Conservation (phyloP, 2,329 filamentous ascomycete species). For the Ceratocystis lukuohia region DNA sequence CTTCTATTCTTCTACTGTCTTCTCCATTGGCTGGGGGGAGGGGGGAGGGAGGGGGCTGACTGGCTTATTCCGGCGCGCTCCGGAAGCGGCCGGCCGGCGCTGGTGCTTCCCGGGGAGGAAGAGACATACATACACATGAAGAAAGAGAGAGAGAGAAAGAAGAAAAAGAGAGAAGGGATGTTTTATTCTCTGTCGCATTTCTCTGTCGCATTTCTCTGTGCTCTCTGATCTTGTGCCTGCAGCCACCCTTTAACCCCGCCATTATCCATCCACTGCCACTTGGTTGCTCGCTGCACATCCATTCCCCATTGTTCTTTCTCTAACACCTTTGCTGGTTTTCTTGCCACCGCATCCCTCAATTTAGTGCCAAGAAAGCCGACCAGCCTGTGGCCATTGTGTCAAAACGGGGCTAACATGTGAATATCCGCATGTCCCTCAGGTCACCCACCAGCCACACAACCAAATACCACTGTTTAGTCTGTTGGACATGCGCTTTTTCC, state of each 20-base stretch:
- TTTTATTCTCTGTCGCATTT: too few species aligned
- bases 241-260: neutral
- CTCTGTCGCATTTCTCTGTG: neutral
- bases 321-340: neutral
- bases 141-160: too few species aligned
- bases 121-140: too few species aligned
- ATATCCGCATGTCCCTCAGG: constrained; percentile 41
- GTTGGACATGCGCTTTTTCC: constrained; percentile 55
- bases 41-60: neutral
- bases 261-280: neutral
- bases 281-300: neutral
- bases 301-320: neutral
- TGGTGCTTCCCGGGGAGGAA: too few species aligned
- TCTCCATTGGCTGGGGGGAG: neutral
- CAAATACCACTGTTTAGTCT: constrained; percentile 46
- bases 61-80: neutral
- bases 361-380: constrained; percentile 52
- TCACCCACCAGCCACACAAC: constrained; percentile 42
- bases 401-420: constrained; percentile 50
- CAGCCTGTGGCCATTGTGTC: constrained; percentile 48
- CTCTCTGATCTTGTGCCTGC: neutral
- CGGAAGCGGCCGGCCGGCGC: neutral
- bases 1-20: neutral
- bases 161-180: too few species aligned
- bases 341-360: neutral